Conservation (phyloP, 176 grass and related monocot genomes). For the Zoysia japonica region DNA sequence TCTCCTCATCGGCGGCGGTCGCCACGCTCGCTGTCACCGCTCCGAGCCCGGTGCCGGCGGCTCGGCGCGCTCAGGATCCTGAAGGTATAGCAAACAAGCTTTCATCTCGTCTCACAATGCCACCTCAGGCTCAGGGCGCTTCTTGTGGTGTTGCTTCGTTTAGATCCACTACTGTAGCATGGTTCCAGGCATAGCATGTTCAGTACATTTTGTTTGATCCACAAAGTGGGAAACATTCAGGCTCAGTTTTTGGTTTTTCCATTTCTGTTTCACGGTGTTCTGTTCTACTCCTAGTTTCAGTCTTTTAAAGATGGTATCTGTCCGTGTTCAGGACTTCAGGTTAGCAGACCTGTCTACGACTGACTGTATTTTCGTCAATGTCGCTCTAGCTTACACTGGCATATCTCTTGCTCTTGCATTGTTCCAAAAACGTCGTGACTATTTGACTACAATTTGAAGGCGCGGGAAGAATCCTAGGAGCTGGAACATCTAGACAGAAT, state of each 20-base stretch:
- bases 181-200: neutral
- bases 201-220: neutral
- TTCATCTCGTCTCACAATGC: neutral
- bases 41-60: neutral
- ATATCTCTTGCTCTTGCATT: too few relatives aligned
- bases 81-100: conserved; percentile 34
- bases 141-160: neutral
- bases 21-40: conserved; percentile 44
- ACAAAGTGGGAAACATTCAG: neutral
- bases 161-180: neutral
- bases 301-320: neutral
- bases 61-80: conserved; percentile 26
- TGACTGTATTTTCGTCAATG: too few relatives aligned
- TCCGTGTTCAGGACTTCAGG: too few relatives aligned
- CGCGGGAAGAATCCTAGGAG: too few relatives aligned
- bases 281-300: neutral
- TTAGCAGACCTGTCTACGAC: neutral
- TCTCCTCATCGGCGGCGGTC: conserved; percentile 26
- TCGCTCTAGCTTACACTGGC: too few relatives aligned
- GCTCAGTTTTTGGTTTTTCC: neutral
- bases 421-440: neutral
- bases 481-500: neutral
- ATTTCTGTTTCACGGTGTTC: conserved; percentile 5
- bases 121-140: neutral
- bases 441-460: neutral